These are phyloP conservation scores for Gypsophila paniculata DNA, from an alignment of 179 eudicot species.

Conservation along the genomic window DNA sequence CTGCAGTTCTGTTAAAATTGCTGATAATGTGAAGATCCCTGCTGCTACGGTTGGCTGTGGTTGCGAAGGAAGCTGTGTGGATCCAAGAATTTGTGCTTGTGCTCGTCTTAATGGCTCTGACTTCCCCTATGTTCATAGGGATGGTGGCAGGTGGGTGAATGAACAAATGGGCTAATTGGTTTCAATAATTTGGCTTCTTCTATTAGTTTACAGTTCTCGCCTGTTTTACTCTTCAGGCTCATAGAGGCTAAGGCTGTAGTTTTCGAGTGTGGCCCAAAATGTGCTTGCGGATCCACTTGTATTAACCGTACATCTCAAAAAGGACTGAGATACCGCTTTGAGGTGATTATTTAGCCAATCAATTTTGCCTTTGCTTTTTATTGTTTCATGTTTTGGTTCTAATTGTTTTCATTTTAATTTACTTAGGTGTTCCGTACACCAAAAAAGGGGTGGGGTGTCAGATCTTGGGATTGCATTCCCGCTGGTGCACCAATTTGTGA, in stretches of 20 bases:
- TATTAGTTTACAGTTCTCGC: background rate
- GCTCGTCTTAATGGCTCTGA: slow-evolving; percentile 71
- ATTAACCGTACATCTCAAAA: slow-evolving; percentile 70
- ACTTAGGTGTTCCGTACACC: slow-evolving; percentile 77
- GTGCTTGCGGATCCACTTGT: slow-evolving; percentile 76
- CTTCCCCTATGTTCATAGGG: slow-evolving; percentile 74
- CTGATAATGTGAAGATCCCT: slow-evolving; percentile 48
- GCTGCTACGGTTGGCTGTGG: slow-evolving; percentile 51
- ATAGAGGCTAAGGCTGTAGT: slow-evolving; percentile 86
- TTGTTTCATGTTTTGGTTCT: background rate
- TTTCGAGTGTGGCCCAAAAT: slow-evolving; percentile 87
- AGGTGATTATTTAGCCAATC: slow-evolving; percentile 39
- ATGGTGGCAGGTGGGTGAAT: slow-evolving; percentile 72
- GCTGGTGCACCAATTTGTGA: slow-evolving; percentile 84
- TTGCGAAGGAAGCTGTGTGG: slow-evolving; percentile 52
- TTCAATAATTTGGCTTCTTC: background rate
- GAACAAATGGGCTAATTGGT: background rate
- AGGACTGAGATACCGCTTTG: slow-evolving; percentile 65
- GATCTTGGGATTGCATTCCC: slow-evolving; percentile 93
- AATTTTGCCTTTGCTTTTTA: background rate
- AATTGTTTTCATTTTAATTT: background rate
- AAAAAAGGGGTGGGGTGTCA: slow-evolving; percentile 89
- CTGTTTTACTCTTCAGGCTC: slow-evolving; percentile 39
- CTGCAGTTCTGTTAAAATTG: slow-evolving; percentile 37
- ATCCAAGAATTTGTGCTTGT: slow-evolving; percentile 68